A percentile compares a stretch with the other conserved stretches of the same genome.
These are phyloP conservation scores for Trichaptum fuscoviolaceum DNA, from an alignment of 768 basidiomycete species.

Conservation along the genomic window DNA sequence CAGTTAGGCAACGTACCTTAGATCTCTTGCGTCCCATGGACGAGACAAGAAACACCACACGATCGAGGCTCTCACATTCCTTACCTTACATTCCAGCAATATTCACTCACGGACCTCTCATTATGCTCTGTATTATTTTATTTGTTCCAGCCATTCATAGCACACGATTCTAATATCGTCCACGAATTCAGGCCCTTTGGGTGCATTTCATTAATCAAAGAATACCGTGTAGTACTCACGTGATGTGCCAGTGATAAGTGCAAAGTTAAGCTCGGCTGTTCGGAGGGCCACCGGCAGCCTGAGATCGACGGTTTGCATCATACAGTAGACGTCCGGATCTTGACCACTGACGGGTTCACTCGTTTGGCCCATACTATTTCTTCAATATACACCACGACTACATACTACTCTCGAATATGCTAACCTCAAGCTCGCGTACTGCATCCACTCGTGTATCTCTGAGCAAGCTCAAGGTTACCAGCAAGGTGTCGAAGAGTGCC, in stretches of 20 bases:
- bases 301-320: neutral
- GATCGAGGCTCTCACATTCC: neutral
- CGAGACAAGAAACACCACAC: neutral
- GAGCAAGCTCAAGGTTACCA: neutral
- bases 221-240: neutral
- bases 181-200: neutral
- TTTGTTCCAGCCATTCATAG: neutral
- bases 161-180: conserved; percentile 1
- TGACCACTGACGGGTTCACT: neutral
- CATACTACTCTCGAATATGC: neutral
- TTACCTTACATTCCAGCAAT: conserved; percentile 1
- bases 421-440: neutral
- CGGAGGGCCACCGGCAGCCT: too few relatives aligned
- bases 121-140: conserved; percentile 1
- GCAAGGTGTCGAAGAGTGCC: neutral
- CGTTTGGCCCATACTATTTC: neutral
- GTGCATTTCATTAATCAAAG: neutral
- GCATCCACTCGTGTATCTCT: neutral
- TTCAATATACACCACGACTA: neutral
- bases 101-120: conserved; percentile 1
- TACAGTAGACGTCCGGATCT: neutral
- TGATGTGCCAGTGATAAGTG: neutral
- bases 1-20: neutral
- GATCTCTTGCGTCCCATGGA: neutral
- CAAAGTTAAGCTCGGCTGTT: neutral